A percentile compares a stretch with the other conserved stretches of the same genome.
phyloP scores from a whole-genome alignment of 768 basidiomycete species.

The Hirschioporus abietinus region DNA sequence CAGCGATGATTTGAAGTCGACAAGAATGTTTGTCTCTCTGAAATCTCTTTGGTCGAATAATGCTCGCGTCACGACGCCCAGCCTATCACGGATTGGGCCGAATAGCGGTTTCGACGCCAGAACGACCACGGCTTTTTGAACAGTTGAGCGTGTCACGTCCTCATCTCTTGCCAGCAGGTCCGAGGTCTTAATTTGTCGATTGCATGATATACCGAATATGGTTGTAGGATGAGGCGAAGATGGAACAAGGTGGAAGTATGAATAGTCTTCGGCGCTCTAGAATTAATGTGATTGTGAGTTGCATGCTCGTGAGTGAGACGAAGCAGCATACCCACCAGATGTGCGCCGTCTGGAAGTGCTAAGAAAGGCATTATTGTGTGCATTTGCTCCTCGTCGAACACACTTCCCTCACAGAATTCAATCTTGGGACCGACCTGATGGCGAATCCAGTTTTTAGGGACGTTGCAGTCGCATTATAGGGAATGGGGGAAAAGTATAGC shows the following conservation, averaged over 20 bases:
- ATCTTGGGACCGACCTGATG: constrained; percentile 85
- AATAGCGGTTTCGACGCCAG: constrained; percentile 88
- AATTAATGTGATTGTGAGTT: constrained; percentile 11
- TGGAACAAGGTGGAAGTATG: constrained; percentile 90
- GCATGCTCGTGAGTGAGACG: constrained; percentile 5
- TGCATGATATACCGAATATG: constrained; percentile 97
- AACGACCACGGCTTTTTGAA: constrained; percentile 97
- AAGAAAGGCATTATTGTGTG: constrained; percentile 86
- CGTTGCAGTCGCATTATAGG: background rate
- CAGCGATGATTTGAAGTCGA: constrained; percentile 76
- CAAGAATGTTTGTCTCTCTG: constrained; percentile 78
- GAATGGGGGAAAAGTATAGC: background rate
- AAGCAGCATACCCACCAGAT: constrained; percentile 55
- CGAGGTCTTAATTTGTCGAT: constrained; percentile 86
- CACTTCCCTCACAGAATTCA: constrained; percentile 73
- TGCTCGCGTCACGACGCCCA: constrained; percentile 91
- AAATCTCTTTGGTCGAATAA: constrained; percentile 94
- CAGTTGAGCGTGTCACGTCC: constrained; percentile 92
- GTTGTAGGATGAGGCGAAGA: constrained; percentile 67
- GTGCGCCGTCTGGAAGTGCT: constrained; percentile 95
- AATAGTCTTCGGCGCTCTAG: constrained; percentile 89
- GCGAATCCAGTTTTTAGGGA: background rate
- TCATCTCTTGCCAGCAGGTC: constrained; percentile 67
- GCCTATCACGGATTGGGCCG: constrained; percentile 91
- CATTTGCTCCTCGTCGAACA: constrained; percentile 84